Base-by-base conservation (phyloP, 306 rosid genomes). In the Vigna nakashimae region DNA sequence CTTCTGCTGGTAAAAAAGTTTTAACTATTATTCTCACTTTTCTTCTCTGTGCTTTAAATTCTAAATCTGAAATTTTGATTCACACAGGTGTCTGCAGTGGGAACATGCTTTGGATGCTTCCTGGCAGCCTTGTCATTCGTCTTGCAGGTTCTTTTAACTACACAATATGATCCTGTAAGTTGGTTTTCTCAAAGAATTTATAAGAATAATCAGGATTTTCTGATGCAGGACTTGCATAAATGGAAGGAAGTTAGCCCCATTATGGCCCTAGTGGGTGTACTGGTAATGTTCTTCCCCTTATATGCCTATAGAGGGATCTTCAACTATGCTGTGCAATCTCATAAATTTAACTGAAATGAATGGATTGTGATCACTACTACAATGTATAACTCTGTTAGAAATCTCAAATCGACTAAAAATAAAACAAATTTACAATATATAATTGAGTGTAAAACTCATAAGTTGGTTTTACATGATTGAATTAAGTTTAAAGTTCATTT, bases 101-200 rank as follows among this genome's bases (percentile, higher is more conserved):
- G 97, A 78, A 90, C 96, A 80, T 88, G 93, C 88, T 40, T 90
- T 76, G 93, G 92, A 70, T 86, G 91, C 85, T 84, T 87, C 49
- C 85, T 87, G 9, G 84, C 77, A 13, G 93, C 88, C 22, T 43
- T 88, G 36, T 89, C 96, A 58, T 92, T 89, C 82, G 30, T 85
- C 70, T 70, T 89, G 65, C 89, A 89, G 93, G 97, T 92, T 79
- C 72, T 34, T 69, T 77, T 9, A 55, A 32, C 34, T 60, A 4
- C 12, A 50, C 28, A 68, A 71, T 82, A n/a, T 42, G 67, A 65
- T 71, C 57, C 26, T 2, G 10, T 73, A 62, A 63, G 6, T 56
- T 58, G 32, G 52, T 76, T 36, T 82, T 11, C 10, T 42, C 0
- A 32, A 30, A 22, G 30, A 17, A 63, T 49, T 69, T n/a, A 36